Base-by-base conservation (phyloP, 164 flowering plant genomes). In the Warburgia ugandensis region DNA sequence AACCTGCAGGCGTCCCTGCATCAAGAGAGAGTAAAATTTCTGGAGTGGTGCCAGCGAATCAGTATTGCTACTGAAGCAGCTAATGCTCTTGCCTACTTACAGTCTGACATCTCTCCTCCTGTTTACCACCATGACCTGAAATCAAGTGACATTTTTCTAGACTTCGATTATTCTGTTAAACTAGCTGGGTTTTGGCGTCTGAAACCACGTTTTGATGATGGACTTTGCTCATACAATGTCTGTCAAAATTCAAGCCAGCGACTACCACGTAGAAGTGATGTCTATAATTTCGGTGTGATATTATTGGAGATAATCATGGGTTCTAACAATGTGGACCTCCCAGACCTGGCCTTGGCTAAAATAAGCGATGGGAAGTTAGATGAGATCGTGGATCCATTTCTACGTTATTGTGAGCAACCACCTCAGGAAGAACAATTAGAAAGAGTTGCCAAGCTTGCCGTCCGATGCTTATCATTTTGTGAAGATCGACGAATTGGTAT, bases 281-380 rank as follows among this genome's bases (percentile, higher is more conserved):
- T 78, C n/a, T 75, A 75, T 47, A 68, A 63, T 55, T 45, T 86
- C 1, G 96, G 92, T 5, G 14, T 72, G 49, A 21, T 86, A 20
- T 71, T 86, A 47, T 55, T 84, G 19, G 92, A 81, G 70, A 67
- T 81, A 1, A 68, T 86, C 33, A 48, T 81, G 16, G 96, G 96
- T 6, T 62, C 69, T 26, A 71, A 52, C 14, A 41, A 47, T 7
- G 38, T 27, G 20, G 72, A 73, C 30, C 56, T 50, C 35, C 65
- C 79, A 38, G 56, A 64, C 5, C 26, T 53, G 36, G 70, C 72
- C 10, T 44, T 78, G 59, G 63, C 74, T 21, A 83, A 77, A 59
- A 75, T 83, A 6, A 74, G 72, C 53, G 69, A 44, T 23, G 85
- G 83, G 37, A 77, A 67, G 67, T 58, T 84, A 29, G 84, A 86